Evolutionary conservation across 345 rosid species (phyloP), one percentile per base, ranked within the genome.

Genomic region (Trapa incisa): DNA sequence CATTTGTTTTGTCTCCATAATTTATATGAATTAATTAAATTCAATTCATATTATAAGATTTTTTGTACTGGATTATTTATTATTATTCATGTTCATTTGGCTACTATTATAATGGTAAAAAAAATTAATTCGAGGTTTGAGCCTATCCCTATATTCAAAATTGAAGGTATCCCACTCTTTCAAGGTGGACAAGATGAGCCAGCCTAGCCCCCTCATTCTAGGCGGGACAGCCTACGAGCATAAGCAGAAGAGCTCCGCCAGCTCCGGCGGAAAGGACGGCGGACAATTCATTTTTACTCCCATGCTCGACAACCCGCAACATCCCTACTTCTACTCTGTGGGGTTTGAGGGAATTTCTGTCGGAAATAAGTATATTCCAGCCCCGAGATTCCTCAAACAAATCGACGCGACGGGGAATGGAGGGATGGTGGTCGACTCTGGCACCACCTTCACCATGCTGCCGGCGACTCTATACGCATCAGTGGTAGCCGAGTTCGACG

Each of bases 381-480:
- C 97, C 32, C 89, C 96, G 73, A 72, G 47, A 64, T 81, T 81
- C 64, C 72, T 94, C 15, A 79, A 67, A 38, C 62, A 76, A 48
- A 83, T 94, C 5, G 87, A 87, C 53, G 52, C 65, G 29, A 67
- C 70, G 39, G 97, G 97, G 2, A 78, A 82, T 0, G 99, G 99
- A 29, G 99, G 99, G 70, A 43, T 90, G 65, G 97, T 94, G 15
- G 95, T 94, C 37, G 99, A 90, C 60, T 94, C 97, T 0, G 99
- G 99, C 38, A 90, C 99, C 0, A 94, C 99, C 48, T 88, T 87
- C 72, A 94, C 99, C 42, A 90, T 94, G 99, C 71, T 94, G 60
- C 97, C 96, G 0, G 79, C 91, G 68, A 76, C 82, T 74, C 70
- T 90, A 54, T 88, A 88, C 67, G 66, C 73, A 15, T 65, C 89